Conservation (phyloP, 495 filamentous ascomycete species). For the Xylaria venustula region DNA sequence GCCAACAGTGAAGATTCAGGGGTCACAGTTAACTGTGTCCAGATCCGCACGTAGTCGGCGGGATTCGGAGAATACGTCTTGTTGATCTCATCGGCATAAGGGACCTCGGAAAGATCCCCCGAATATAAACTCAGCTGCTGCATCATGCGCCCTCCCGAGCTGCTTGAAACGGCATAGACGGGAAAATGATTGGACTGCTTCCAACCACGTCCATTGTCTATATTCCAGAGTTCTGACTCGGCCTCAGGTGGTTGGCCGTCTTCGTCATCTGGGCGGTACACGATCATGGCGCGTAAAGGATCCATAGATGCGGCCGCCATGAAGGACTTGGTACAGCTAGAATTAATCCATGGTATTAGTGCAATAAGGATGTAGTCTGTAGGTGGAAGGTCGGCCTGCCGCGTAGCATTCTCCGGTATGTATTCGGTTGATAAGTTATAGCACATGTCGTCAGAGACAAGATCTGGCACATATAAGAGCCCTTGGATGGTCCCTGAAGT, state of each 20-base stretch:
- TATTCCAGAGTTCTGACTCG: constrained; percentile 60
- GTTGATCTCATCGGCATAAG: constrained; percentile 55
- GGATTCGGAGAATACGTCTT: constrained; percentile 64
- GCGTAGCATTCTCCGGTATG: constrained; percentile 73
- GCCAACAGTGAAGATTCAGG: constrained; percentile 45
- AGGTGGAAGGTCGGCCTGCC: constrained; percentile 64
- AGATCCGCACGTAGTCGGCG: constrained; percentile 53
- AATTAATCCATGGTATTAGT: constrained; percentile 84
- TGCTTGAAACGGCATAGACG: constrained; percentile 77
- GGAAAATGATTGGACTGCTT: constrained; percentile 64
- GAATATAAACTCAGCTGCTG: constrained; percentile 70
- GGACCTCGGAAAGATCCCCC: constrained; percentile 61
- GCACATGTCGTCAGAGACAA: constrained; percentile 58
- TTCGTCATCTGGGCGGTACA: constrained; percentile 65
- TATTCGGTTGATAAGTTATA: constrained; percentile 52
- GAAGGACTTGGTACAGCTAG: constrained; percentile 66
- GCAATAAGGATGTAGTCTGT: constrained; percentile 66
- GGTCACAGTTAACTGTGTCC: constrained; percentile 44
- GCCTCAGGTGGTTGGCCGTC: constrained; percentile 59
- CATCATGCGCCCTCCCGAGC: constrained; percentile 65
- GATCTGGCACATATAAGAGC: constrained; percentile 77
- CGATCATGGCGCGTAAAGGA: constrained; percentile 65
- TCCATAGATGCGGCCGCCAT: constrained; percentile 59
- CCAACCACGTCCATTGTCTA: constrained; percentile 65
- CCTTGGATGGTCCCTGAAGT: constrained; percentile 61